Conservation (phyloP, 2,329 filamentous ascomycete genomes). For the Aureobasidium sp. region DNA sequence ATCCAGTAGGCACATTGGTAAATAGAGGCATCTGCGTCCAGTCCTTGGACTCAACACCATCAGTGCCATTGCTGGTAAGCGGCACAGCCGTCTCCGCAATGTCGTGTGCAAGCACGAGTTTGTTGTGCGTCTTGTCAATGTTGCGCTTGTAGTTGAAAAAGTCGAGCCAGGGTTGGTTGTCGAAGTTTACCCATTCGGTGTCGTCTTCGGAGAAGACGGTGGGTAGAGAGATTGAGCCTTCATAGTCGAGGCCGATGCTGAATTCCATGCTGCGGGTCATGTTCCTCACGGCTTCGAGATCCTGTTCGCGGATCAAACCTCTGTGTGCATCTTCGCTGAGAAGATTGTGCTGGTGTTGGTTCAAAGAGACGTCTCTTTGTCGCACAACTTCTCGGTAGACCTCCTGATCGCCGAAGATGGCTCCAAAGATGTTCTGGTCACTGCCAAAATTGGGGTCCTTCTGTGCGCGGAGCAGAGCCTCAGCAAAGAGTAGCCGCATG, state of each 20-base stretch:
- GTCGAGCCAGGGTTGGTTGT: conserved; percentile 15
- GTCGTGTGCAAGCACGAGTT: conserved; percentile 16
- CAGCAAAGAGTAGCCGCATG: conserved; percentile 22
- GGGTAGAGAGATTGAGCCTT: conserved; percentile 21
- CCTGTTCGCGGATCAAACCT: background rate
- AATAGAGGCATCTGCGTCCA: conserved; percentile 16
- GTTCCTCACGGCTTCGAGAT: conserved; percentile 23
- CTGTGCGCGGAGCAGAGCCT: conserved; percentile 26
- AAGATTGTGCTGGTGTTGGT: conserved; percentile 15
- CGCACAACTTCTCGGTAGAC: conserved; percentile 25
- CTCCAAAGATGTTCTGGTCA: conserved; percentile 30
- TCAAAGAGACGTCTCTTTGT: conserved; percentile 25
- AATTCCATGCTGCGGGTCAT: conserved; percentile 29
- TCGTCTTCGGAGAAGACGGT: conserved; percentile 25
- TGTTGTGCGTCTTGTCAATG: conserved; percentile 17
- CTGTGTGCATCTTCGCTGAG: background rate
- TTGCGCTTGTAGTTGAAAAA: conserved; percentile 15
- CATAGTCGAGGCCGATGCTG: conserved; percentile 25
- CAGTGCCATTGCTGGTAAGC: conserved; percentile 10
- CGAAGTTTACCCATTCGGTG: conserved; percentile 21
- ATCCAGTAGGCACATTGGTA: conserved; percentile 16
- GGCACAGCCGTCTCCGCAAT: conserved; percentile 16
- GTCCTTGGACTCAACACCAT: background rate
- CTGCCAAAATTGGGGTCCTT: conserved; percentile 24
- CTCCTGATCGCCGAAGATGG: conserved; percentile 28